These are phyloP conservation scores for Scenedesmus sp. DNA, from an alignment of 163 green algal genomes.

Conservation along the genomic window DNA sequence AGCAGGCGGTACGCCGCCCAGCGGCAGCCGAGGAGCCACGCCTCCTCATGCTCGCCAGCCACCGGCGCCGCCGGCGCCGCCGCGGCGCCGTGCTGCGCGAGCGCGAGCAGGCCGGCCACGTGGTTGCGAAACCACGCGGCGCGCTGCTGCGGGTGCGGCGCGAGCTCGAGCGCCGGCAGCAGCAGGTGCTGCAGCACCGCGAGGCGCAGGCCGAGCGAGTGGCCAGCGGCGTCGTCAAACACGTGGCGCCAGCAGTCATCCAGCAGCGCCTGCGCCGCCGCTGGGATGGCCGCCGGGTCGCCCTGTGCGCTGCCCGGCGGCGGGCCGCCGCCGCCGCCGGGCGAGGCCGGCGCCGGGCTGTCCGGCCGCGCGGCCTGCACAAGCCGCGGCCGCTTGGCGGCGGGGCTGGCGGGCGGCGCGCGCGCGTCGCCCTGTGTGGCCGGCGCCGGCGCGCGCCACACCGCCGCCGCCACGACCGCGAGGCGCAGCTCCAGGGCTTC, in stretches of 20 bases:
- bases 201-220: not conserved
- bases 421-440: not conserved
- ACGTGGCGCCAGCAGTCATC: constrained; percentile 4
- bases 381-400: constrained; percentile 8
- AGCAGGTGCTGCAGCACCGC: constrained; percentile 22
- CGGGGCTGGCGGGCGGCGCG: not conserved
- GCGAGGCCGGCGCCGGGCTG: no score
- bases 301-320: no score
- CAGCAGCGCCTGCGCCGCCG: constrained; percentile 12
- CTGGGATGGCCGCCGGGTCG: not conserved
- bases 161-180: constrained; percentile 26
- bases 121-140: not conserved
- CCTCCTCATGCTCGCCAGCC: no score
- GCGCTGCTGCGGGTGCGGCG: not conserved
- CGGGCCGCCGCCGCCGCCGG: no score
- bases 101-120: not conserved
- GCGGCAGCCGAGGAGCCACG: not conserved
- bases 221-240: not conserved
- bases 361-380: not conserved
- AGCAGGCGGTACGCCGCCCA: constrained; percentile 24
- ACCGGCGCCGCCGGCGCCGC: constrained; percentile 2
- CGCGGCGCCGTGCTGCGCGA: constrained; percentile 18
- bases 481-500: constrained; percentile 32
- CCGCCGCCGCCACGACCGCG: constrained; percentile 26
- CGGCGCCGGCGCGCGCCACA: not conserved